Conservation (phyloP, 345 rosid genomes). For the Theobroma cacao region DNA sequence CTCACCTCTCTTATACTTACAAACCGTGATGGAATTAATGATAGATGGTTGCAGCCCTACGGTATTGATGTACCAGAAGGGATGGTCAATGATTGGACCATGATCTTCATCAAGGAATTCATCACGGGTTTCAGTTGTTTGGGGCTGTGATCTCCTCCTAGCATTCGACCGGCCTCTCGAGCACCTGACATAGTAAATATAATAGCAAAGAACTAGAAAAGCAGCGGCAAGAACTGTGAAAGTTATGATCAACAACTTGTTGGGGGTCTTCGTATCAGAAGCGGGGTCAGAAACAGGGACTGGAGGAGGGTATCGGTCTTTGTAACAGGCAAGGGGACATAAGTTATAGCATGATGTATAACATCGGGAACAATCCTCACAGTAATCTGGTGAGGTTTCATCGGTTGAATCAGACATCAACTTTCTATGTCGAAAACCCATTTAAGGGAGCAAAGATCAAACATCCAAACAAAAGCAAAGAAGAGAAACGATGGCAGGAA, state of each 20-base stretch:
- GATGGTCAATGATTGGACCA: conserved; percentile 52
- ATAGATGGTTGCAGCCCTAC: conserved; percentile 52
- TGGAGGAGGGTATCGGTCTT: conserved; percentile 5
- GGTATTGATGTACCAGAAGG: conserved; percentile 67
- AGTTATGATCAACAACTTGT: not conserved
- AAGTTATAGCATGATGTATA: not conserved
- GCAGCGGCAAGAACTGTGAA: not conserved
- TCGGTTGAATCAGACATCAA: not conserved
- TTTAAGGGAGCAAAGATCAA: not conserved
- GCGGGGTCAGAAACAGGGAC: not conserved
- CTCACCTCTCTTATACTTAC: conserved; percentile 42
- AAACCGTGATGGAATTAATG: conserved; percentile 53
- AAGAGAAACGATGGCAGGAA: not conserved
- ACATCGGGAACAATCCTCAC: not conserved
- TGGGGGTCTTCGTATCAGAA: not conserved
- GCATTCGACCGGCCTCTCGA: not conserved
- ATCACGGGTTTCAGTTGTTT: conserved; percentile 18
- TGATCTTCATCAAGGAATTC: conserved; percentile 42
- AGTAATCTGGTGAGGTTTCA: not conserved
- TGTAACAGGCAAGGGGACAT: not conserved
- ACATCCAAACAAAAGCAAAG: not conserved
- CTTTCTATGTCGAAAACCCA: conserved; percentile 22
- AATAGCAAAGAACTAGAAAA: not conserved
- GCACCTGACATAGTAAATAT: not conserved
- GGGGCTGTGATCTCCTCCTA: not conserved